Evolutionary conservation across 2,329 filamentous ascomycete species (phyloP).

Genomic region (Sphaerulina musiva): DNA sequence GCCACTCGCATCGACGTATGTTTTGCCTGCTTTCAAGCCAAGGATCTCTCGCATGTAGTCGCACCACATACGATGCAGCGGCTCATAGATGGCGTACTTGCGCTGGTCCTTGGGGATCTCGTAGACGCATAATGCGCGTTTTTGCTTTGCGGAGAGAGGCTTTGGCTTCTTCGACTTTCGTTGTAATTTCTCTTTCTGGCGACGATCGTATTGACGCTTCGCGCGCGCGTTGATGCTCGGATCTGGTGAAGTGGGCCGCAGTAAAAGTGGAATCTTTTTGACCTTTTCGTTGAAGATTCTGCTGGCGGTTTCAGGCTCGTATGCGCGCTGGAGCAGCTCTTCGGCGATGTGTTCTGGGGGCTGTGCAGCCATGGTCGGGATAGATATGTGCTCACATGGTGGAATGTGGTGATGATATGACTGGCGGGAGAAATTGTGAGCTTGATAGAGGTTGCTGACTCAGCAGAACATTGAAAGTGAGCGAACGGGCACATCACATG

Average conservation of each 20-base stretch:
- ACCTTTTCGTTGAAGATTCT: conserved; percentile 77
- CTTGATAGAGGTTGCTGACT: no score
- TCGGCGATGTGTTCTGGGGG: conserved; percentile 36
- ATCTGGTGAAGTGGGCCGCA: conserved; percentile 68
- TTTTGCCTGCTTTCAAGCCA: conserved; percentile 42
- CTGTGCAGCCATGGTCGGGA: conserved; percentile 24
- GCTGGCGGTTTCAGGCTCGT: conserved; percentile 63
- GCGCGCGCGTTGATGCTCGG: conserved; percentile 50
- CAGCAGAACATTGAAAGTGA: no score
- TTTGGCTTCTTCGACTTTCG: conserved; percentile 47
- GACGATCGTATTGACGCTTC: conserved; percentile 34
- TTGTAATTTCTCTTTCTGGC: conserved; percentile 29
- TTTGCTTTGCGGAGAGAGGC: conserved; percentile 73
- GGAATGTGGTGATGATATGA: not conserved
- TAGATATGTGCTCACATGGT: conserved; percentile 6
- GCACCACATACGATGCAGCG: conserved; percentile 72
- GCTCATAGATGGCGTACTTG: conserved; percentile 69
- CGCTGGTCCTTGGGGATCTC: conserved; percentile 62
- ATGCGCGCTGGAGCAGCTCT: conserved; percentile 66
- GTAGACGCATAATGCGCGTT: conserved; percentile 66
- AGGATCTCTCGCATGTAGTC: conserved; percentile 80
- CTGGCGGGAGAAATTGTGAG: no score
- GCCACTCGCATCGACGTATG: conserved; percentile 51
- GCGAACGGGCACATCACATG: not conserved
- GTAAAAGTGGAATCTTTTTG: conserved; percentile 70